A percentile compares a stretch with the other conserved stretches of the same genome.
Conservation (phyloP, 2,329 filamentous ascomycete species). For the Ophioceras dolichostomum region DNA sequence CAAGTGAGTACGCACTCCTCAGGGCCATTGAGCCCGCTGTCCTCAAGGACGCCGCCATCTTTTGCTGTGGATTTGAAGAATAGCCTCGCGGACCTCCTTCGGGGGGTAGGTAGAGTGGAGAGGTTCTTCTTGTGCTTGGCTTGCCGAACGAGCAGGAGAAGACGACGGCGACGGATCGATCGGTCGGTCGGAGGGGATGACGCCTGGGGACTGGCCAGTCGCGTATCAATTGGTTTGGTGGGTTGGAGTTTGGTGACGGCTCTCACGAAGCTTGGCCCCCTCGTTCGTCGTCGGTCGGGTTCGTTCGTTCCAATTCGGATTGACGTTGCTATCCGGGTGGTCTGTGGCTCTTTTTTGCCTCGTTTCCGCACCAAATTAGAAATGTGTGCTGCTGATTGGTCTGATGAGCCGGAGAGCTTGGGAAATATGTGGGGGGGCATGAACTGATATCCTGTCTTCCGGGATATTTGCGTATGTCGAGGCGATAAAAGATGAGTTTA, state of each 20-base stretch:
- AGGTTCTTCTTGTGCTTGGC: neutral
- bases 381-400: neutral
- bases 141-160: too few relatives aligned
- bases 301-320: too few relatives aligned
- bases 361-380: neutral
- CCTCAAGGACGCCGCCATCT: conserved; percentile 37
- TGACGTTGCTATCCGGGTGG: conserved; percentile 1
- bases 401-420: conserved; percentile 1
- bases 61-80: conserved; percentile 7
- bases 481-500: too few relatives aligned
- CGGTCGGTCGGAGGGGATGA: too few relatives aligned
- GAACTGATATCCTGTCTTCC: too few relatives aligned
- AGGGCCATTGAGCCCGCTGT: conserved; percentile 39
- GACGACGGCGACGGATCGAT: neutral
- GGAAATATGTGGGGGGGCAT: too few relatives aligned
- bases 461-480: too few relatives aligned
- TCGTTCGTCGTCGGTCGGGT: too few relatives aligned
- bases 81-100: neutral
- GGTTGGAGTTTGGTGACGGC: too few relatives aligned
- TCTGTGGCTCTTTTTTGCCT: neutral
- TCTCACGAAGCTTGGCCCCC: too few relatives aligned
- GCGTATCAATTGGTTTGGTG: neutral
- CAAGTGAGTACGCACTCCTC: conserved; percentile 18
- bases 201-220: too few relatives aligned
- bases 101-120: neutral